Evolutionary conservation across 1,139 yeast species (phyloP).

Genomic region (Scheffersomyces illinoinensis): DNA sequence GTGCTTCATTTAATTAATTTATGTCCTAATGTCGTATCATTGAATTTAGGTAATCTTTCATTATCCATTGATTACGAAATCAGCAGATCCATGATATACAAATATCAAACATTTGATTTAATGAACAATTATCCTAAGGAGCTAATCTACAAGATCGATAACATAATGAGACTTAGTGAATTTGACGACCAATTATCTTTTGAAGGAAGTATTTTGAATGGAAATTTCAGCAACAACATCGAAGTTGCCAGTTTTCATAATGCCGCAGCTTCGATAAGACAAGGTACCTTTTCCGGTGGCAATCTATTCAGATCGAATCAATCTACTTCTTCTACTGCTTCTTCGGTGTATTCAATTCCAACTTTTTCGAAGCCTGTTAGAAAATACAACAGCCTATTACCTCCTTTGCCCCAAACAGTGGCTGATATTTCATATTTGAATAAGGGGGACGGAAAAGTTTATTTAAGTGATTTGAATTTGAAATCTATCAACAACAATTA

Average conservation of each 20-base stretch:
- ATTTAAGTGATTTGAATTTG: conserved; percentile 42
- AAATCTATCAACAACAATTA: conserved; percentile 38
- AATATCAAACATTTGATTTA: conserved; percentile 42
- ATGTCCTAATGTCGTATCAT: conserved; percentile 54
- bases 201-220: conserved; percentile 4
- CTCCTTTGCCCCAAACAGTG: conserved; percentile 35
- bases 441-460: conserved; percentile 42
- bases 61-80: conserved; percentile 63
- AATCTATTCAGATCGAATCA: conserved; percentile 4
- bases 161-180: conserved; percentile 19
- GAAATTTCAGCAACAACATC: not conserved
- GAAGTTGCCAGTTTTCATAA: conserved; percentile 3
- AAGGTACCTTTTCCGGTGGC: not conserved
- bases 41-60: conserved; percentile 57
- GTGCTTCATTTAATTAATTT: conserved; percentile 57
- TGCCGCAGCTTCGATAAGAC: not conserved
- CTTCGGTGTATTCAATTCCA: conserved; percentile 31
- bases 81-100: conserved; percentile 24
- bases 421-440: conserved; percentile 27
- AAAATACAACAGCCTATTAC: conserved; percentile 38
- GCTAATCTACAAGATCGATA: conserved; percentile 23
- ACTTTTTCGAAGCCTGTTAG: conserved; percentile 30
- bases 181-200: conserved; percentile 7
- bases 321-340: conserved; percentile 25
- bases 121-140: conserved; percentile 40